Base-by-base conservation (phyloP, 1,284 basidiomycete species). In the Rhodotorula sp. region DNA sequence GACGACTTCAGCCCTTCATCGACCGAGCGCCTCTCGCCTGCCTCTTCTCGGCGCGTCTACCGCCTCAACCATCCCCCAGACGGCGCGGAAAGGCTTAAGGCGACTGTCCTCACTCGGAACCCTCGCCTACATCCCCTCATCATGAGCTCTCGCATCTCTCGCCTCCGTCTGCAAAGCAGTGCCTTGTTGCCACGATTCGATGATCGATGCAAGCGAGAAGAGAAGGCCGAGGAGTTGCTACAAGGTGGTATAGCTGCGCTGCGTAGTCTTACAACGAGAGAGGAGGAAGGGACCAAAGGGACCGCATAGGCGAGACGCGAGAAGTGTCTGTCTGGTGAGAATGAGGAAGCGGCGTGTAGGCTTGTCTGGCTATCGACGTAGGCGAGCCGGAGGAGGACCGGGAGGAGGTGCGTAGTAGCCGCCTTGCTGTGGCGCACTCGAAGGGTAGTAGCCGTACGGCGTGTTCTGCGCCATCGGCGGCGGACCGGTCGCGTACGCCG, bases 391-490 rank as follows among this genome's bases (percentile, higher is more conserved):
- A 34, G 62, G 62, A 11, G 62, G 62, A 4, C 62, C 62, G 4
- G 54, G 46, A 30, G 62, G 62, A 15, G 61, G 46, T 0, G 53
- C 61, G 46, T 62, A 59, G 47, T 47, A 47, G 31, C 51, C 60
- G 0, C 34, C n/a, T 15, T n/a, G 30, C 55, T 9, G 26, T 40
- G 22, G 37, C 46, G 46, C 31, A 34, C 0, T 53, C 28, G 67
- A 62, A 13, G 62, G 59, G 31, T 57, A 61, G 50, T 64, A 68
- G 10, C 56, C 67, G 18, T 26, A 26, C 7, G 10, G n/a, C 11
- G 26, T 8, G 30, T n/a, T 34, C 52, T 53, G 37, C 30, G 56
- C 16, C 44, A 20, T 26, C 20, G 24, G 52, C 28, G 30, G 57
- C 20, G 51, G 52, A 30, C 50, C 18, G 2, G 47, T 34, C 24